Evolutionary conservation across 345 rosid species (phyloP), one percentile per base, ranked within the genome.

Genomic region (Viola odorata): DNA sequence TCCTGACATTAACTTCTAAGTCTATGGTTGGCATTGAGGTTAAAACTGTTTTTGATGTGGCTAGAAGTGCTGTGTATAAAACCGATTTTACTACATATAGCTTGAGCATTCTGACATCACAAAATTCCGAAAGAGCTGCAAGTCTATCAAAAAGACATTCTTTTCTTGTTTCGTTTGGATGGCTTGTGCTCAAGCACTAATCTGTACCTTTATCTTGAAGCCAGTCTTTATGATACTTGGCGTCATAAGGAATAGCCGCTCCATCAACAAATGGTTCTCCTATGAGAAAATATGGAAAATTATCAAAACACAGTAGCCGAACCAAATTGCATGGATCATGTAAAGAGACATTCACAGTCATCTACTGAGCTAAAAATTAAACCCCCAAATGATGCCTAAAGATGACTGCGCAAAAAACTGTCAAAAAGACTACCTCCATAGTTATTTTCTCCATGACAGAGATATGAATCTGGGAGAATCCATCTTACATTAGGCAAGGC

Each of bases 401-500:
- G 47, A 47, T 47, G 13, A 12, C 11, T 47, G 50, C 13, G 1
- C 12, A 47, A 47, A 4, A 4, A 36, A 47, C 37, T 8, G 17
- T 49, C 6, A 40, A 60, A 49, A 42, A 55, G 39, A 15, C 12
- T 69, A 77, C 81, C 81, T 72, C 79, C 84, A 55, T 77, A 77
- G 49, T 57, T 51, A 57, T 60, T 63, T 38, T 74, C 75, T 56
- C 68, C 72, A 23, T 68, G 58, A 10, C 55, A 69, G 16, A 60
- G 65, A 58, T 57, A 77, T 3, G 75, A 80, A 80, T 74, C 79
- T 37, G 81, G 81, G 11, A 77, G 32, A 63, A 74, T 73, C 79
- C 79, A 80, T 63, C 9, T 77, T 50, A 74, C 84, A 66, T 74
- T 68, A 58, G 77, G 77, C 66, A 80, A 38, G 51, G 73, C 81